Percentiles rank a stretch among this genome's conserved stretches.
phyloP scores from a whole-genome alignment of 441 rosid genomes.

The Mallotus japonicus region DNA sequence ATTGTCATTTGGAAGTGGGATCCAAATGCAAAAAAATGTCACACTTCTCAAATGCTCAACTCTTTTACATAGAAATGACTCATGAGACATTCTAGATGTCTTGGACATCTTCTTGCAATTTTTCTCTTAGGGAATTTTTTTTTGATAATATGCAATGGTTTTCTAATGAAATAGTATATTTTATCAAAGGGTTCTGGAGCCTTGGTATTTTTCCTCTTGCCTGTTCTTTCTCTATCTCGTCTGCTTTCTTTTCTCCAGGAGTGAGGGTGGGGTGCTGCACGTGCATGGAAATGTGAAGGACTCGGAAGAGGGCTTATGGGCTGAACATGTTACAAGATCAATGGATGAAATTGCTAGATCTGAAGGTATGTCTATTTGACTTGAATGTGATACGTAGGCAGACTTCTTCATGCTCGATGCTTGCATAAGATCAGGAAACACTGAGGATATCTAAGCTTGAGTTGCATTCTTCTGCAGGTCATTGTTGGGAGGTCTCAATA shows the following conservation, averaged over 20 bases:
- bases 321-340: constrained; percentile 49
- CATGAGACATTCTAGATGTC: neutral
- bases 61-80: neutral
- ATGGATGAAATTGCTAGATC: constrained; percentile 58
- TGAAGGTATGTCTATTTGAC: constrained; percentile 51
- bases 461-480: constrained; percentile 45
- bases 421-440: neutral
- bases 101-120: neutral
- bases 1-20: neutral
- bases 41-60: neutral
- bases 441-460: neutral
- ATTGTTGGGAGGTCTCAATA: constrained; percentile 62
- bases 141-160: neutral
- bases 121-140: neutral
- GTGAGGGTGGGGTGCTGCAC: constrained; percentile 74
- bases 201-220: neutral
- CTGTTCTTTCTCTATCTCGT: neutral
- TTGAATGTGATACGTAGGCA: neutral
- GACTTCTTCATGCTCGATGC: neutral
- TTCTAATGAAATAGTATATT: neutral
- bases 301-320: constrained; percentile 62
- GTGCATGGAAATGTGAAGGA: constrained; percentile 87
- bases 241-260: constrained; percentile 40
- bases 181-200: neutral
- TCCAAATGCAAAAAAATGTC: neutral